These are phyloP conservation scores for Boletus semigastroideus DNA, from an alignment of 1,284 basidiomycete species.

Conservation along the genomic window DNA sequence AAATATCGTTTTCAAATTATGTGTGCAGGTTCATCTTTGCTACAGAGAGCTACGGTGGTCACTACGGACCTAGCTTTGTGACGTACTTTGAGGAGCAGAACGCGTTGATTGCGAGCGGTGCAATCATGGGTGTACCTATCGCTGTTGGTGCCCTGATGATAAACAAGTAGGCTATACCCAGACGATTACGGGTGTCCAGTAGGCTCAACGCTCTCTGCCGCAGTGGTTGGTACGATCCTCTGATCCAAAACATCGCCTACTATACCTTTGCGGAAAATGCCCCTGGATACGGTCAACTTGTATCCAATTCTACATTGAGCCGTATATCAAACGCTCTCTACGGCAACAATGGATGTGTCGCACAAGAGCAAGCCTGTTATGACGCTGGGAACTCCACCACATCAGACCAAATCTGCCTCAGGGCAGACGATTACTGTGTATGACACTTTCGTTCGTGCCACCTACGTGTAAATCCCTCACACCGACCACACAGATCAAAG, in stretches of 20 bases:
- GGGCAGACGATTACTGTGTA: constrained; percentile 59
- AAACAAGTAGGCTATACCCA: constrained; percentile 42
- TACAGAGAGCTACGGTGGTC: constrained; percentile 68
- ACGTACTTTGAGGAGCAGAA: constrained; percentile 70
- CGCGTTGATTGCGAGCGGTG: constrained; percentile 44
- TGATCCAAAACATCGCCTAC: constrained; percentile 61
- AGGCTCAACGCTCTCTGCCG: background rate
- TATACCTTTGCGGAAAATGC: constrained; percentile 59
- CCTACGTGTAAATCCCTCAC: background rate
- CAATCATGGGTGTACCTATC: constrained; percentile 44
- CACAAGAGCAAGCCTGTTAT: constrained; percentile 53
- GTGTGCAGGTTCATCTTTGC: constrained; percentile 54
- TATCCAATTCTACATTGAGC: constrained; percentile 44
- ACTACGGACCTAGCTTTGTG: constrained; percentile 65
- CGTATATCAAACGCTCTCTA: constrained; percentile 51
- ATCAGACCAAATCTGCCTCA: constrained; percentile 49
- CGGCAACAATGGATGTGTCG: constrained; percentile 47
- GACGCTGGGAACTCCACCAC: constrained; percentile 45
- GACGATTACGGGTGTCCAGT: background rate
- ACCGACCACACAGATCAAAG: constrained; percentile 37
- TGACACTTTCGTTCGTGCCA: constrained; percentile 16
- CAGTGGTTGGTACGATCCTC: constrained; percentile 67
- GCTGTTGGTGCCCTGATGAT: constrained; percentile 50
- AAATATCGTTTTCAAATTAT: background rate
- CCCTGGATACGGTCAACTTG: constrained; percentile 64